Evolutionary conservation across 2,329 filamentous ascomycete genomes (phyloP).

Genomic region (Pseudogymnoascus sp.): DNA sequence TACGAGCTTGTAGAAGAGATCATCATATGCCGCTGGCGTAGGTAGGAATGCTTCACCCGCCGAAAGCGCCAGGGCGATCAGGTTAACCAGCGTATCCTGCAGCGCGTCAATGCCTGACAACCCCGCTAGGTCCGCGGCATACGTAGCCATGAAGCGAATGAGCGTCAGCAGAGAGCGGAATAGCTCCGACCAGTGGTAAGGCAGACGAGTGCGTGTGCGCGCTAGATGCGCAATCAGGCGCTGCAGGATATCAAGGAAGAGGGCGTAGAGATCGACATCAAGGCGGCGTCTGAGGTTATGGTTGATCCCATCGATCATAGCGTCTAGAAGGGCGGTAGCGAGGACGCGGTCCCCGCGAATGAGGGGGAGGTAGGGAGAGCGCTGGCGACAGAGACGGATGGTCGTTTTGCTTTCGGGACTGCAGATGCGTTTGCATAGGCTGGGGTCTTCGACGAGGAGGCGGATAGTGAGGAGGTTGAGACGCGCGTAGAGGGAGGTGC

Average conservation of each 20-base stretch:
- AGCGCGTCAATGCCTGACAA: conserved; percentile 63
- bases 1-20: conserved; percentile 96
- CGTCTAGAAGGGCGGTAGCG: conserved; percentile 70
- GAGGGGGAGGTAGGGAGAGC: conserved; percentile 74
- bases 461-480: conserved; percentile 78
- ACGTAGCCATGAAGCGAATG: conserved; percentile 82
- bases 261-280: conserved; percentile 75
- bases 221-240: conserved; percentile 78
- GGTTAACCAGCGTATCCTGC: conserved; percentile 68
- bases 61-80: conserved; percentile 76
- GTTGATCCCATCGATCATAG: conserved; percentile 83
- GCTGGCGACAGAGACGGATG: conserved; percentile 81
- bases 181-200: conserved; percentile 91
- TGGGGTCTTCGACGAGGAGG: conserved; percentile 76
- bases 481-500: conserved; percentile 75
- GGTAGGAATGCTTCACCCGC: conserved; percentile 87
- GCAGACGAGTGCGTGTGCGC: conserved; percentile 68
- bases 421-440: conserved; percentile 75
- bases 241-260: conserved; percentile 72
- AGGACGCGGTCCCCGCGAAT: conserved; percentile 65
- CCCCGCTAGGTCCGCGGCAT: conserved; percentile 65
- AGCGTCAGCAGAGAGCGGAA: conserved; percentile 85
- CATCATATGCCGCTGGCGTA: conserved; percentile 79
- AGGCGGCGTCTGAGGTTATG: conserved; percentile 84
- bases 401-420: conserved; percentile 64